A percentile compares a stretch with the other conserved stretches of the same genome.
phyloP scores from a whole-genome alignment of 2,329 filamentous ascomycete species.

The Pseudopyricularia cyperi region DNA sequence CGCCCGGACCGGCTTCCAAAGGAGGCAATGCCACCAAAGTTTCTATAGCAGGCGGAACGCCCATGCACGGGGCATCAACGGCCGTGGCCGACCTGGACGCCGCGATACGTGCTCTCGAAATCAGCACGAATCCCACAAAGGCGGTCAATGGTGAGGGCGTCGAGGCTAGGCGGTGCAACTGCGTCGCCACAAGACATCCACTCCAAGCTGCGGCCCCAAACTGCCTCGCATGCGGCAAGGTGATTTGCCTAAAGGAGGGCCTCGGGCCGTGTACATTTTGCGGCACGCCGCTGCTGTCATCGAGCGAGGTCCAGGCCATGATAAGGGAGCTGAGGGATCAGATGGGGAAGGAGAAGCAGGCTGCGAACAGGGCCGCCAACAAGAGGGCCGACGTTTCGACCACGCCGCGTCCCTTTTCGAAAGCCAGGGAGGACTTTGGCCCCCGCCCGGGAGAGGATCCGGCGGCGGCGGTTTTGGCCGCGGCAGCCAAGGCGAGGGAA shows the following conservation, averaged over 20 bases:
- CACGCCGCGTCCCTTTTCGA: slow-evolving; percentile 46
- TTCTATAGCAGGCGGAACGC: slow-evolving; percentile 60
- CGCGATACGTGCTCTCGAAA: slow-evolving; percentile 77
- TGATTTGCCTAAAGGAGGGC: slow-evolving; percentile 89
- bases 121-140: slow-evolving; percentile 77
- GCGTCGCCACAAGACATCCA: slow-evolving; percentile 77
- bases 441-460: slow-evolving; percentile 11
- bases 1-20: slow-evolving; percentile 33
- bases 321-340: slow-evolving; percentile 73
- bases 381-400: slow-evolving; percentile 51
- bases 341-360: slow-evolving; percentile 76
- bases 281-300: slow-evolving; percentile 56
- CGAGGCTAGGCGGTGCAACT: slow-evolving; percentile 62
- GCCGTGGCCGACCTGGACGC: slow-evolving; percentile 60
- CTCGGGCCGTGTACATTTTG: slow-evolving; percentile 92
- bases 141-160: slow-evolving; percentile 25
- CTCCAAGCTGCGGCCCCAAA: slow-evolving; percentile 87
- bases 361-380: slow-evolving; percentile 60
- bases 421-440: slow-evolving; percentile 17
- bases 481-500: slow-evolving; percentile 55
- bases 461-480: slow-evolving; percentile 29
- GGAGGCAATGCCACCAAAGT: slow-evolving; percentile 34
- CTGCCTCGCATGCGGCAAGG: slow-evolving; percentile 84
- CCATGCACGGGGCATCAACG: slow-evolving; percentile 71
- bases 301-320: slow-evolving; percentile 70